Conservation (phyloP, 495 filamentous ascomycete species). For the Clavariopsis aquatica region DNA sequence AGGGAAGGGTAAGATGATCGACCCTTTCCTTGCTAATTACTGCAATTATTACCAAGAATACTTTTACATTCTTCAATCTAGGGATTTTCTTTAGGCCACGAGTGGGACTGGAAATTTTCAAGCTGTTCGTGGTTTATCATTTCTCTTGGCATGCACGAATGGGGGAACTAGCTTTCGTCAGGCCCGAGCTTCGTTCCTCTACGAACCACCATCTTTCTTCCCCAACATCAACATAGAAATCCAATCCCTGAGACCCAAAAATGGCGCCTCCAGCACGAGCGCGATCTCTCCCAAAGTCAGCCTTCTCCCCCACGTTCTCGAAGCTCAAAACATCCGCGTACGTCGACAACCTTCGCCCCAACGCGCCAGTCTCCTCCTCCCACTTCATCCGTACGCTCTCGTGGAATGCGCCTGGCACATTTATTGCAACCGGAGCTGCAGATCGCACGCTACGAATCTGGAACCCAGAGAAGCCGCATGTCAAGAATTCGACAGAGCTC, state of each 20-base stretch:
- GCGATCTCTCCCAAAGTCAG: constrained; percentile 18
- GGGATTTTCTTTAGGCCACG: too few species aligned
- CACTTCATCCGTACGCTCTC: constrained; percentile 69
- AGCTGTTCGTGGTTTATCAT: neutral
- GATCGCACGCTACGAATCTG: constrained; percentile 84
- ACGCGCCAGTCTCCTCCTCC: constrained; percentile 12
- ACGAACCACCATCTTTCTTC: neutral
- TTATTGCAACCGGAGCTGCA: constrained; percentile 82
- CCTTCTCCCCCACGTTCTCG: constrained; percentile 34
- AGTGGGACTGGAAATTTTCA: too few species aligned
- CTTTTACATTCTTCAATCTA: too few species aligned
- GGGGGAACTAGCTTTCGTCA: neutral
- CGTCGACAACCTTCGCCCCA: constrained; percentile 34
- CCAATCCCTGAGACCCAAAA: neutral
- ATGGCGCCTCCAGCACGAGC: constrained; percentile 32
- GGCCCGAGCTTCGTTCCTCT: neutral
- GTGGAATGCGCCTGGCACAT: constrained; percentile 84
- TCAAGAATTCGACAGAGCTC: constrained; percentile 81
- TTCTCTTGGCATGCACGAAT: neutral
- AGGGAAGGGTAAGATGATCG: too few species aligned
- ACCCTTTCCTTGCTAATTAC: too few species aligned
- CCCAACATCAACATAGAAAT: neutral
- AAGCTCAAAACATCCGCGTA: constrained; percentile 40
- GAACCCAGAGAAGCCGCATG: constrained; percentile 84
- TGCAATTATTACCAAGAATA: neutral